Conservation (phyloP, 371 early-diverging fungal species). For the Batrachochytrium dendrobatidis region DNA sequence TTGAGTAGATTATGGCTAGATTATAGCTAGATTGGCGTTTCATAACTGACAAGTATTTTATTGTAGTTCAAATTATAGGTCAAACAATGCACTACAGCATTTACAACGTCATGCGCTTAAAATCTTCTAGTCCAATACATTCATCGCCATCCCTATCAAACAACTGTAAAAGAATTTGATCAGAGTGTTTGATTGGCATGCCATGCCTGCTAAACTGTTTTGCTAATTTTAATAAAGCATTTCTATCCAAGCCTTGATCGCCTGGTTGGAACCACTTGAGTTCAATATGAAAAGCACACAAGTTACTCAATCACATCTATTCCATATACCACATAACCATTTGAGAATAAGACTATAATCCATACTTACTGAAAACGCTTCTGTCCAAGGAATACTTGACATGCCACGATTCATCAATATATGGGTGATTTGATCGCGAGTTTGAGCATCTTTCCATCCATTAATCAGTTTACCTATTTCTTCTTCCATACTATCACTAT, state of each 20-base stretch:
- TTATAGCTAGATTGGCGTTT: too few relatives aligned
- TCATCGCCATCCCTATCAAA: not conserved
- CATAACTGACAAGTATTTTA: too few relatives aligned
- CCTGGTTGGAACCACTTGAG: conserved; percentile 2
- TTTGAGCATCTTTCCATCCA: not conserved
- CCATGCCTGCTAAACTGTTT: not conserved
- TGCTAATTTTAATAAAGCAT: not conserved
- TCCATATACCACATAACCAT: too few relatives aligned
- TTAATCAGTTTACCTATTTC: not conserved
- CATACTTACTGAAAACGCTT: not conserved
- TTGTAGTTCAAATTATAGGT: too few relatives aligned
- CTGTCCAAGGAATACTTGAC: not conserved
- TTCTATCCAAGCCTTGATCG: not conserved
- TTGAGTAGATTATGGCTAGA: too few relatives aligned
- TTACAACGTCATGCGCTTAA: conserved; percentile 3
- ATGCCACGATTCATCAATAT: not conserved
- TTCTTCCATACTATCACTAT: not conserved
- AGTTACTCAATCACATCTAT: too few relatives aligned
- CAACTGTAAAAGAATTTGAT: not conserved
- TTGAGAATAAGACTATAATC: too few relatives aligned
- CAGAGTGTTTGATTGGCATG: not conserved
- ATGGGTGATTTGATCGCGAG: not conserved
- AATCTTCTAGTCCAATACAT: not conserved
- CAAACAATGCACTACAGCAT: too few relatives aligned
- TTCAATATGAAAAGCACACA: too few relatives aligned